Conservation (phyloP, 2,329 filamentous ascomycete genomes). For the Fusarium longipes region DNA sequence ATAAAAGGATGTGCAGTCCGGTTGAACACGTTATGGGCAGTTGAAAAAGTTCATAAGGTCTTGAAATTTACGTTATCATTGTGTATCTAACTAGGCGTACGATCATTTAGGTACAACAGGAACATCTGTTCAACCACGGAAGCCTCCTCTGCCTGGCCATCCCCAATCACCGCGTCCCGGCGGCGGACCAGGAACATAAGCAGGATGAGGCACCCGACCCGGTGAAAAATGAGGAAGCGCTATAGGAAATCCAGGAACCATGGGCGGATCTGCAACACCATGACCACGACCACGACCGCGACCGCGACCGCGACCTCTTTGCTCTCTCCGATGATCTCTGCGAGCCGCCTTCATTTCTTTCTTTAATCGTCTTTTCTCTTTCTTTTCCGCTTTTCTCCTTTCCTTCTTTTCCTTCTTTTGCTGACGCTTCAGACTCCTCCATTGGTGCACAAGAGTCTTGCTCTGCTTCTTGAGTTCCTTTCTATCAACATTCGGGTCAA, state of each 20-base stretch:
- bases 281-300: conserved; percentile 13
- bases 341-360: conserved; percentile 48
- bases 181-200: background rate
- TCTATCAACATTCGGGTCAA: conserved; percentile 37
- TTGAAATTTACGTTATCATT: background rate
- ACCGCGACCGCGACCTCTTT: conserved; percentile 16
- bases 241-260: background rate
- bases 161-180: conserved; percentile 13
- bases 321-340: conserved; percentile 47
- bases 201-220: background rate
- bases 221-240: background rate
- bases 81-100: background rate
- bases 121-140: background rate
- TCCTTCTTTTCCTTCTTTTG: conserved; percentile 48
- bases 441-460: conserved; percentile 57
- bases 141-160: conserved; percentile 20
- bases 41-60: background rate
- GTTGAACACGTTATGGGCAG: conserved; percentile 28
- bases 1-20: conserved; percentile 34
- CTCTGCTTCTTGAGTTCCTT: conserved; percentile 57
- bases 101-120: background rate
- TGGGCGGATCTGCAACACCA: conserved; percentile 21
- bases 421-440: conserved; percentile 51
- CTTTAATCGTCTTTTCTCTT: conserved; percentile 48
- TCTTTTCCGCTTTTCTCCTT: conserved; percentile 50